These are phyloP conservation scores for Trichoderma guizhouense DNA, from an alignment of 2,329 filamentous ascomycete species.

Conservation along the genomic window DNA sequence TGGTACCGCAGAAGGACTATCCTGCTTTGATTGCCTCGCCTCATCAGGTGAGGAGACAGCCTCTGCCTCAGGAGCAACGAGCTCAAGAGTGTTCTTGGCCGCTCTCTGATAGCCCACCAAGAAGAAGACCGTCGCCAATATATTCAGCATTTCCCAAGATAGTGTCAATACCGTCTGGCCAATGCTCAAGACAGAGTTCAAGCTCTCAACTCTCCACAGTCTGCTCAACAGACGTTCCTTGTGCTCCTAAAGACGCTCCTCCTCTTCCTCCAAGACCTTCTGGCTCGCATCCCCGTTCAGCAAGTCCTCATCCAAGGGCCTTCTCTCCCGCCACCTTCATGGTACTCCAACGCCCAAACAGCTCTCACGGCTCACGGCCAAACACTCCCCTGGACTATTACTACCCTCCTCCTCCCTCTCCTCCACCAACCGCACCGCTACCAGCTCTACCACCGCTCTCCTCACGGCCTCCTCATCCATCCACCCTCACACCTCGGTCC, in stretches of 20 bases:
- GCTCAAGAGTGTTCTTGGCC: constrained; percentile 3
- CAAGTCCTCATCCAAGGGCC: constrained; percentile 1
- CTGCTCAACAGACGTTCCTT: constrained; percentile 20
- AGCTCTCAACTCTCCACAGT: constrained; percentile 31
- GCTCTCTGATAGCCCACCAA: not conserved
- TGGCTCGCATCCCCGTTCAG: not conserved
- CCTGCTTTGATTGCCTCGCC: constrained; percentile 32
- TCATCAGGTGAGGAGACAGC: constrained; percentile 19
- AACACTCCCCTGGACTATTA: constrained; percentile 3
- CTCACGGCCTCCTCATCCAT: constrained; percentile 25
- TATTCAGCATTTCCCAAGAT: constrained; percentile 44
- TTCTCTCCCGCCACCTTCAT: not conserved
- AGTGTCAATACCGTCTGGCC: constrained; percentile 30
- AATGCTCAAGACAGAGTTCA: constrained; percentile 15
- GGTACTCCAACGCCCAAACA: not conserved
- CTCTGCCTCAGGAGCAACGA: constrained; percentile 8
- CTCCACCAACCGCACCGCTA: not conserved
- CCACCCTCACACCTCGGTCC: constrained; percentile 22
- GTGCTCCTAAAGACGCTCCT: not conserved
- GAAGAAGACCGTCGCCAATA: constrained; percentile 28
- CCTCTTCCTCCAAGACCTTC: not conserved
- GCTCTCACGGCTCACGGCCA: constrained; percentile 5
- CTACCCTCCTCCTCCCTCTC: not conserved
- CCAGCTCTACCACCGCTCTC: constrained; percentile 20
- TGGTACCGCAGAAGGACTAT: constrained; percentile 29